Evolutionary conservation across 1,139 yeast genomes (phyloP).

Genomic region (Yamadazyma diddensiae): DNA sequence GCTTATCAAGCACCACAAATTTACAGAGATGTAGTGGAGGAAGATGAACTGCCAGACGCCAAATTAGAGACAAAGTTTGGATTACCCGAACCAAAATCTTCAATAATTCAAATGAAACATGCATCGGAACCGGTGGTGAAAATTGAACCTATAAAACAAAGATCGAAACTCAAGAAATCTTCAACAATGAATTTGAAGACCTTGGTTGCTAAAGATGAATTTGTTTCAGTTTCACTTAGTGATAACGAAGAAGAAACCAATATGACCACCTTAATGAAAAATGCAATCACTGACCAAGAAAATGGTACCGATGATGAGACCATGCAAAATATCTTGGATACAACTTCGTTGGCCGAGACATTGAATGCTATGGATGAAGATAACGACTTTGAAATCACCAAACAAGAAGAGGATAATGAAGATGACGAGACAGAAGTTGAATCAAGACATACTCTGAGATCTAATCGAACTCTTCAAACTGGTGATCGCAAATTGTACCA

Average conservation of each 20-base stretch:
- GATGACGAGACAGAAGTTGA: conserved; percentile 4
- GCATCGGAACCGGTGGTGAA: background rate
- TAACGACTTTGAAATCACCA: conserved; percentile 6
- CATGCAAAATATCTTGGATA: conserved; percentile 10
- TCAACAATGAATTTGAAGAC: conserved; percentile 28
- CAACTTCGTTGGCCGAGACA: conserved; percentile 10
- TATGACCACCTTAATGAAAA: conserved; percentile 12
- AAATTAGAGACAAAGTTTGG: background rate
- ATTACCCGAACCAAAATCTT: background rate
- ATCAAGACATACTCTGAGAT: conserved; percentile 1
- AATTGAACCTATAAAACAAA: conserved; percentile 2
- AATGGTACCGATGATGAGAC: background rate
- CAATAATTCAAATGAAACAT: conserved; percentile 1
- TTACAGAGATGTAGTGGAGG: conserved; percentile 18
- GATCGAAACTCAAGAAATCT: conserved; percentile 20
- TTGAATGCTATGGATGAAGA: conserved; percentile 5
- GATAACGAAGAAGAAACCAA: conserved; percentile 20
- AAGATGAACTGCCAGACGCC: conserved; percentile 7
- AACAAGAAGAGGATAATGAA: conserved; percentile 1
- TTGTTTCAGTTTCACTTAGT: conserved; percentile 23
- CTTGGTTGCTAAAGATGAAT: conserved; percentile 28
- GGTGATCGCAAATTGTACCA: background rate
- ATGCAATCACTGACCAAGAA: conserved; percentile 13
- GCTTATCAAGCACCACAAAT: conserved; percentile 29
- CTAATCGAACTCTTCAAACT: no score